Conservation (phyloP, 768 basidiomycete genomes). For the Auriscalpium orientale region DNA sequence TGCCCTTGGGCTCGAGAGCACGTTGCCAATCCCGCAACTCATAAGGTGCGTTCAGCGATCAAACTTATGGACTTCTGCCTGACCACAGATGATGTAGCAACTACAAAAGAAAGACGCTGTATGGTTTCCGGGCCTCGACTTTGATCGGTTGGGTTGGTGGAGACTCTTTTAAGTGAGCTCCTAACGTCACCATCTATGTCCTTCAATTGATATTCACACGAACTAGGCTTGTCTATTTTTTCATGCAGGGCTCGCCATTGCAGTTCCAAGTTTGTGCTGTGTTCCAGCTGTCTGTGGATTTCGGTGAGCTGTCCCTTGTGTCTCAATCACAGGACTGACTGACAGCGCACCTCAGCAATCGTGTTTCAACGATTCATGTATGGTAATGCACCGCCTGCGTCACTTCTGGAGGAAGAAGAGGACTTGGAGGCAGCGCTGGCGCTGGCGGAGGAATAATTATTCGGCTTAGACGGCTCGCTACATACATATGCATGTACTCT, state of each 20-base stretch:
- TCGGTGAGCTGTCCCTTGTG: constrained; percentile 40
- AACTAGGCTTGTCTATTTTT: constrained; percentile 71
- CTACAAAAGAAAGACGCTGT: constrained; percentile 68
- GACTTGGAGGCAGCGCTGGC: constrained; percentile 71
- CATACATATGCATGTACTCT: too few relatives aligned
- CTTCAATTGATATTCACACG: not conserved
- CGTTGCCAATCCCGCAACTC: constrained; percentile 79
- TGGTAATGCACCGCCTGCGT: constrained; percentile 57
- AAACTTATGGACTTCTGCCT: constrained; percentile 2
- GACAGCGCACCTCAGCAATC: constrained; percentile 41
- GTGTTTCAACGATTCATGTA: constrained; percentile 67
- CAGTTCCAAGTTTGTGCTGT: constrained; percentile 81
- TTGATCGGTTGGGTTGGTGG: constrained; percentile 79
- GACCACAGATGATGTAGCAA: constrained; percentile 42
- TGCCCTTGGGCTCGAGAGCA: constrained; percentile 78
- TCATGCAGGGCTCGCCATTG: constrained; percentile 59
- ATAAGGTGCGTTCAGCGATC: constrained; percentile 44
- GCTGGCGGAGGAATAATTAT: constrained; percentile 46
- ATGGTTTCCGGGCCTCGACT: constrained; percentile 80
- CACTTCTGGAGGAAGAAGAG: constrained; percentile 44
- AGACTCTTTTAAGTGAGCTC: constrained; percentile 71
- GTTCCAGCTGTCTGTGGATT: constrained; percentile 75
- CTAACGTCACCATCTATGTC: constrained; percentile 3
- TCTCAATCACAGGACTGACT: not conserved
- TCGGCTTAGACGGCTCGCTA: too few relatives aligned